Conservation (phyloP, 2,329 filamentous ascomycete genomes). For the Cytospora leucostoma region DNA sequence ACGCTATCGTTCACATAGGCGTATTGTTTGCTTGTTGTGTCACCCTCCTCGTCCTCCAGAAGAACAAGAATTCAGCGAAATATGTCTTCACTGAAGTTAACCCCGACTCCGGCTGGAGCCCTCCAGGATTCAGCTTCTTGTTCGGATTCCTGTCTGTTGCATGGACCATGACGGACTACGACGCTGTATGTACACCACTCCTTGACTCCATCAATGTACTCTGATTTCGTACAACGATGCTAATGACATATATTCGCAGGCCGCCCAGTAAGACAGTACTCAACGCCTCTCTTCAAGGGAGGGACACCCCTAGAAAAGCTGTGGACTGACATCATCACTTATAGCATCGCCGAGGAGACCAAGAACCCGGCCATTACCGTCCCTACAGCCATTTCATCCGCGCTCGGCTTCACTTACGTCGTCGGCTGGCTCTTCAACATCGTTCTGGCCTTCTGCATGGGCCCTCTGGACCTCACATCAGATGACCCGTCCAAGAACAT, state of each 20-base stretch:
- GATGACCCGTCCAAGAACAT: constrained; percentile 44
- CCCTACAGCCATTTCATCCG: constrained; percentile 54
- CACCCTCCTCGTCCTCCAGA: constrained; percentile 49
- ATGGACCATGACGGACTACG: constrained; percentile 44
- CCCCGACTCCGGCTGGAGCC: constrained; percentile 51
- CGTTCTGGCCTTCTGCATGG: constrained; percentile 59
- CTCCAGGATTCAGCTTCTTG: constrained; percentile 53
- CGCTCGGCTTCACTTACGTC: constrained; percentile 57
- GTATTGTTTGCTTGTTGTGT: constrained; percentile 52
- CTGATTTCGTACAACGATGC: constrained; percentile 29
- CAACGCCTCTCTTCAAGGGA: background rate
- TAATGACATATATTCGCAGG: constrained; percentile 14
- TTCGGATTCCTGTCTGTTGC: constrained; percentile 58
- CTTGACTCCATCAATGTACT: constrained; percentile 37
- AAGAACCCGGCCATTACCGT: constrained; percentile 42
- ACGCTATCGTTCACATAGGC: constrained; percentile 55
- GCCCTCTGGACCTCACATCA: constrained; percentile 32
- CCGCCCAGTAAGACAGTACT: background rate
- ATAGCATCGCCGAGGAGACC: constrained; percentile 50
- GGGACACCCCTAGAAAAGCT: background rate
- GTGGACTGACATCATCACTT: background rate
- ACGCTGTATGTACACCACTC: constrained; percentile 9
- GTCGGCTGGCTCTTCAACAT: constrained; percentile 60
- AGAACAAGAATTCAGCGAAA: constrained; percentile 50
- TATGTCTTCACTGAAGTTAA: constrained; percentile 56